Base-by-base conservation (phyloP, 352 stramenopile species). In the Phytophthora megakarya region DNA sequence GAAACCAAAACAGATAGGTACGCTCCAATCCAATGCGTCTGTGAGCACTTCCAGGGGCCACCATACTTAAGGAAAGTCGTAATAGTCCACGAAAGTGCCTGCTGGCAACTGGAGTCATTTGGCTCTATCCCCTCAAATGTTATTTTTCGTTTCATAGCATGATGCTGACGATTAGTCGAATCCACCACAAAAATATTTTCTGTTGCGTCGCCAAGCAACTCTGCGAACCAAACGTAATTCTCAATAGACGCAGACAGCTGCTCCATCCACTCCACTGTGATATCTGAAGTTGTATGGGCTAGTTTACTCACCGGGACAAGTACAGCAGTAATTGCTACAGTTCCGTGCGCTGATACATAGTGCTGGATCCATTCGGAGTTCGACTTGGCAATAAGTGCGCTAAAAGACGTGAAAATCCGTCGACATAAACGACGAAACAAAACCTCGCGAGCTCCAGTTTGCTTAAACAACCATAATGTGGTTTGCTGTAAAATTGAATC, bases 161-260 rank as follows among this genome's bases (percentile, higher is more conserved):
- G 26, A 47, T 77, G 60, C 10, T 25, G 47, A 19, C 12, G 19
- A 43, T 38, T 22, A 15, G 26, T 1, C 23, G 30, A 7, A 15
- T 13, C 12, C 8, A 39, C n/a, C 26, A 47, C 44, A 42, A 84
- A 52, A 25, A 81, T 51, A 12, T 8, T 25, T 15, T 47, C 46
- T 10, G 70, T 53, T 3, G 78, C 65, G 7, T 73, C 67, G 18
- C 70, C 80, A 13, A 93, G 60, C 2, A 90, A 51, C 18, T 75
- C 61, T 13, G 67, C 61, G 49, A 66, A 86, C 84, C 84, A 93
- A 19, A 64, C 52, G 33, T 76, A 90, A 38, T 67, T 80, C 19
- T 91, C 81, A 11, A 81, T 45, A 15, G 80, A 90, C 5, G 81
- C 84, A 42, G 67, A 70, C 30, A 93, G 57, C 25, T 89, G 80